Base-by-base conservation (phyloP, 2,329 filamentous ascomycete genomes). In the Graphium sp. region DNA sequence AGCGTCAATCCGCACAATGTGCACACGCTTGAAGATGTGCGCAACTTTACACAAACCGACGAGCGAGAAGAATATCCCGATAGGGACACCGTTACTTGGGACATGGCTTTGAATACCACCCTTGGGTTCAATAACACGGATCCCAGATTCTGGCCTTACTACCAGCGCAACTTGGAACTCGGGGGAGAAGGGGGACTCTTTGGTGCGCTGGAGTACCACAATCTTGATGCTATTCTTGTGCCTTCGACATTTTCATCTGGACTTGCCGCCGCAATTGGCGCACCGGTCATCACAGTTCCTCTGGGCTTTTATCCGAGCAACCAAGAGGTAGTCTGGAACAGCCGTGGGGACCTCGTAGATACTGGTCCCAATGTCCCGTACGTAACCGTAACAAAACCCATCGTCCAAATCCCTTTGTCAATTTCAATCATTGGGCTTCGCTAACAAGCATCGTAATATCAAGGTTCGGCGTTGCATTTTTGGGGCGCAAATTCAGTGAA, bases 391-490 rank as follows among this genome's bases (percentile, higher is more conserved):
- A n/a, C n/a, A n/a, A n/a, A n/a, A n/a, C n/a, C n/a, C n/a, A n/a
- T n/a, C n/a, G n/a, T n/a, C n/a, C 28, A 10, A 22, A 3, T 10
- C 10, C 20, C 4, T 10, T 25, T 14, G 3, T 8, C 13, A 9
- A 4, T 9, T 14, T 9, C 23, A 3, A 3, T 11, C 23, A 8
- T 25, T 9, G 4, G 23, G 9, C 23, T n/a, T n/a, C n/a, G n/a
- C 9, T 25, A 14, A 25, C 15, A 10, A 8, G 9, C n/a, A 25
- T 12, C 20, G 4, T 10, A 10, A 9, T 22, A 12, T 10, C 10
- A 12, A 29, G 27, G 62, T 74, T 77, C 40, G 74, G 74, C 0
- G 45, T 80, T 14, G 56, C 55, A 9, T 79, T 80, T 39, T 49
- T 76, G 28, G 74, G 72, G 0, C 43, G 44, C 2, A 56, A 55